Percentiles rank a stretch among this genome's conserved stretches.
phyloP scores from a whole-genome alignment of 371 early-diverging fungal species.

The Mortierella sp. region DNA sequence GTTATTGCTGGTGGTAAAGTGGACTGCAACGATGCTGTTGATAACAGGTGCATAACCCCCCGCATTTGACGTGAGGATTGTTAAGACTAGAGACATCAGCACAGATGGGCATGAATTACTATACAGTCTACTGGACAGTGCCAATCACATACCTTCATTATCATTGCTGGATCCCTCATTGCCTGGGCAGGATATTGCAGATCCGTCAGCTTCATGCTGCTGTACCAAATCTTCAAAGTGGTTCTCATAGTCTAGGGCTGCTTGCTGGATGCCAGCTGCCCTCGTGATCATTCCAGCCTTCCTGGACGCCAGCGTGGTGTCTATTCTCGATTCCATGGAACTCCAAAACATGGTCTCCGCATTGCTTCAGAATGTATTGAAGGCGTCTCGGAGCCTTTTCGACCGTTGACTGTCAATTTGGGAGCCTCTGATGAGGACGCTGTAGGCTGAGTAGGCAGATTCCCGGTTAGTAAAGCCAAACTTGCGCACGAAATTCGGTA shows the following conservation, averaged over 20 bases:
- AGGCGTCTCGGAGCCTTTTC: slow-evolving; percentile 1
- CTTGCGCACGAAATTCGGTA: background rate
- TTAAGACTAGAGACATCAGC: too few relatives aligned
- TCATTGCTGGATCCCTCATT: too few relatives aligned
- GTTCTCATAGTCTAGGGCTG: background rate
- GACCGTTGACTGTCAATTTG: background rate
- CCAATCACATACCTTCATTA: too few relatives aligned
- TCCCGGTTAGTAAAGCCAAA: background rate
- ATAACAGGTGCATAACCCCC: too few relatives aligned
- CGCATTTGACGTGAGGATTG: too few relatives aligned
- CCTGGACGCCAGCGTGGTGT: background rate
- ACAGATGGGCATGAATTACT: too few relatives aligned
- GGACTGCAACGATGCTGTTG: too few relatives aligned
- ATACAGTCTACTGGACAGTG: too few relatives aligned
- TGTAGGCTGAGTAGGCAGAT: background rate
- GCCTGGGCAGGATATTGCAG: too few relatives aligned
- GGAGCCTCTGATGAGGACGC: background rate
- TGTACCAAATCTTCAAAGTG: background rate
- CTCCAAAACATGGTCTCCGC: background rate
- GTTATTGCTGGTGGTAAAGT: too few relatives aligned
- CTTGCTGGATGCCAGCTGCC: background rate
- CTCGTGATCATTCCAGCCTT: background rate
- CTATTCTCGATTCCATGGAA: background rate
- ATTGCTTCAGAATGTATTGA: background rate
- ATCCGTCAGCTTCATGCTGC: too few relatives aligned